phyloP scores from a whole-genome alignment of 2,329 filamentous ascomycete species.

The Epicoccum sorghinum region DNA sequence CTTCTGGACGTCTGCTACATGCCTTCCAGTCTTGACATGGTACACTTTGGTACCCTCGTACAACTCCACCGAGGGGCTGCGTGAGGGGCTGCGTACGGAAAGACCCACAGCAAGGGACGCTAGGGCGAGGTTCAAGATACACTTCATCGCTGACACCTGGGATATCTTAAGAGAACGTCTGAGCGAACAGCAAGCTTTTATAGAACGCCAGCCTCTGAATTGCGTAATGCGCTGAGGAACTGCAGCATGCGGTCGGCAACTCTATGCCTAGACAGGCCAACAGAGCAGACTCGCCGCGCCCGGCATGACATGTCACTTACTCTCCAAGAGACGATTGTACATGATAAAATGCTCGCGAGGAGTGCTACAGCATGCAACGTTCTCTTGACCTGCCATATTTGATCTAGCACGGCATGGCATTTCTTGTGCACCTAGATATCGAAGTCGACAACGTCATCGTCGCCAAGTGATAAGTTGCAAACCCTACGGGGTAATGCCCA shows the following conservation, averaged over 20 bases:
- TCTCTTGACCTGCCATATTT: slow-evolving; percentile 29
- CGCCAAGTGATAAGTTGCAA: slow-evolving; percentile 4
- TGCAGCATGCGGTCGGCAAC: neutral
- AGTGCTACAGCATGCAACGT: slow-evolving; percentile 13
- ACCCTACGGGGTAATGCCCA: neutral
- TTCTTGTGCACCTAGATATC: slow-evolving; percentile 19
- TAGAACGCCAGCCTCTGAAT: neutral
- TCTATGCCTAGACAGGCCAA: neutral
- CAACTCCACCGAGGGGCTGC: slow-evolving; percentile 30
- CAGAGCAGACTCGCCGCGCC: neutral
- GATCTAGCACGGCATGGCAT: slow-evolving; percentile 29
- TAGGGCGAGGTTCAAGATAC: slow-evolving; percentile 19
- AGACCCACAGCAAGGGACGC: slow-evolving; percentile 24
- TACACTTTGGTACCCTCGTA: slow-evolving; percentile 53
- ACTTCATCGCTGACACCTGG: slow-evolving; percentile 20
- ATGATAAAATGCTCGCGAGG: slow-evolving; percentile 10
- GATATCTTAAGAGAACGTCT: neutral
- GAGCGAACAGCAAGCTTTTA: neutral
- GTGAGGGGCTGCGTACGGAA: slow-evolving; percentile 32
- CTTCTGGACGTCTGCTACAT: slow-evolving; percentile 41
- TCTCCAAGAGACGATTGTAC: slow-evolving; percentile 10
- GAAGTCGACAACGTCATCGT: slow-evolving; percentile 22
- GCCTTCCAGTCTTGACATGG: slow-evolving; percentile 44
- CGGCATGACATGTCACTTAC: slow-evolving; percentile 6
- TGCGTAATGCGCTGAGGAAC: slow-evolving; percentile 1